Evolutionary conservation across 2,329 filamentous ascomycete genomes (phyloP), one percentile per base, ranked within the genome.

Genomic region (Penicillium polonicum): DNA sequence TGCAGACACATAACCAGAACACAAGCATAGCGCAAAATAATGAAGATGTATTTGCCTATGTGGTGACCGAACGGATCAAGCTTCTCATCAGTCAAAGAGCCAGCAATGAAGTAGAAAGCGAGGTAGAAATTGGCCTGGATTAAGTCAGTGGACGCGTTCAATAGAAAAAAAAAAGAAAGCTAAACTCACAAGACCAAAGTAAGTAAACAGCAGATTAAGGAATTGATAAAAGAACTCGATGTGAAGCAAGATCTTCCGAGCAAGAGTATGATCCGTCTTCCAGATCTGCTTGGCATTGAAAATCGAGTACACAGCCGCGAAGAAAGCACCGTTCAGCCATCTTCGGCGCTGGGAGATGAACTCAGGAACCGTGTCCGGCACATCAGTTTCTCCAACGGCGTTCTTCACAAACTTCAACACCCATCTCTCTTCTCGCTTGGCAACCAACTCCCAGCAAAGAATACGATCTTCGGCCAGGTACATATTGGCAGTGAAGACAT

Each of bases 401-500:
- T 88, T 89, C 80, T 96, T 96, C 64, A 99, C 95, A 68, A 97
- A 99, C 76, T 97, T 97, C 77, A 99, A 78, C 62, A 99, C 92
- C 94, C 94, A 99, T 79, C 91, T 85, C 75, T 97, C 94, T 64
- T 87, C 91, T 57, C 92, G 84, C 78, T 99, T 99, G 0, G 94
- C 94, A 0, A 99, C 94, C 64, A 99, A 77, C 81, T 99, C 94
- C 82, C 96, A 99, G 76, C 94, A 99, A 36, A 99, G 86, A 72
- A 99, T 99, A 82, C 94, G 91, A 83, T 99, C 94, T 73, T 99
- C 94, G 55, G 94, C 94, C 58, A 99, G 85, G 72, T 97, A 99
- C 94, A 99, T 99, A 77, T 99, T 99, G 36, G 94, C 92, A 0
- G 93, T 97, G 71, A 97, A 97, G 4, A 97, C 92, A 73, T 97